Conservation (phyloP, 225 moss, liverwort and hornwort species). For the Pseudoscleropodium purum region DNA sequence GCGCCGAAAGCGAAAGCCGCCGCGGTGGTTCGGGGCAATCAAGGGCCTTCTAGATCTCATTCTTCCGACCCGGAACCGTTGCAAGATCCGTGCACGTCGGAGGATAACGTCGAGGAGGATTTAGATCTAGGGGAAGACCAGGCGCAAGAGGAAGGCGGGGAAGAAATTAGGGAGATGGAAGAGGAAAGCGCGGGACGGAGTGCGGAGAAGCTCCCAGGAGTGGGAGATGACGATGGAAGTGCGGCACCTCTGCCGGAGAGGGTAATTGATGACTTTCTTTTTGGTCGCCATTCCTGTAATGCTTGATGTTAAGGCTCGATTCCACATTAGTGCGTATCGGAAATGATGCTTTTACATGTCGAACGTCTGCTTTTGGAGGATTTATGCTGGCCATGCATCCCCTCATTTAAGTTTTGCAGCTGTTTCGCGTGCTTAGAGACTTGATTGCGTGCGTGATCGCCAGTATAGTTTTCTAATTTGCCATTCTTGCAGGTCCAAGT, state of each 20-base stretch:
- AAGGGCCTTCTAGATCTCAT: conserved; percentile 48
- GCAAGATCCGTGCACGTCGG: conserved; percentile 67
- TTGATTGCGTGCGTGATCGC: background rate
- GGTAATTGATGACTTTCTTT: conserved; percentile 30
- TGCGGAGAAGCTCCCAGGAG: conserved; percentile 93
- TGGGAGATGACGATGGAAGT: conserved; percentile 91
- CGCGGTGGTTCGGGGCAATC: conserved; percentile 38
- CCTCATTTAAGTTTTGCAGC: background rate
- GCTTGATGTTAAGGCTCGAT: background rate
- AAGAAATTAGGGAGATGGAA: conserved; percentile 83
- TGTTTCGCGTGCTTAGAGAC: background rate
- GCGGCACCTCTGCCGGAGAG: conserved; percentile 95
- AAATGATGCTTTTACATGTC: background rate
- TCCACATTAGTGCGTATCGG: background rate
- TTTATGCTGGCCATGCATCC: background rate
- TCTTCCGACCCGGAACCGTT: conserved; percentile 40
- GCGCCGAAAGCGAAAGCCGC: conserved; percentile 23
- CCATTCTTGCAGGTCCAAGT: conserved; percentile 71
- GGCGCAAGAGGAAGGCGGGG: conserved; percentile 51
- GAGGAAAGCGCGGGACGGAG: conserved; percentile 95
- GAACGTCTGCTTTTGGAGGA: background rate
- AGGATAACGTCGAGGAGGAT: conserved; percentile 62
- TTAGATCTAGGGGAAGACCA: conserved; percentile 68
- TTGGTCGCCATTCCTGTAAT: background rate
- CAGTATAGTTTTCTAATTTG: background rate